These are phyloP conservation scores for Podaxis rugospora DNA, from an alignment of 768 basidiomycete species.

Conservation along the genomic window DNA sequence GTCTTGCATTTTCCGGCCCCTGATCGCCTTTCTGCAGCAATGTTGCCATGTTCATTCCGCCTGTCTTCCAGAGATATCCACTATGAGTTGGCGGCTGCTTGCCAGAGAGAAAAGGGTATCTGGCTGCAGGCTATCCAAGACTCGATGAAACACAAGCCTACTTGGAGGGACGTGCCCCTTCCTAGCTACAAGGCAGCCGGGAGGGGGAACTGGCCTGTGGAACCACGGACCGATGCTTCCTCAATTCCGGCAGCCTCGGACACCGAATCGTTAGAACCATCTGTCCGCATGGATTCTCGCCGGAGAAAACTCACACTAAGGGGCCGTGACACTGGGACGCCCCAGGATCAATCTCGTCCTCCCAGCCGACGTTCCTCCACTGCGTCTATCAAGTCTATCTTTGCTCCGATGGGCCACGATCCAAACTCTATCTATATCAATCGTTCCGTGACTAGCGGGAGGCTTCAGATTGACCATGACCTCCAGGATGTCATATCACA, in stretches of 20 bases:
- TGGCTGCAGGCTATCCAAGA: conserved; percentile 74
- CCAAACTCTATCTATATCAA: conserved; percentile 59
- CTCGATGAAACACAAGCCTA: conserved; percentile 37
- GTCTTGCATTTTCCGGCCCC: neutral
- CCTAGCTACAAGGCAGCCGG: conserved; percentile 54
- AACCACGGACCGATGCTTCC: conserved; percentile 32
- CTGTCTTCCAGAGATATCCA: conserved; percentile 64
- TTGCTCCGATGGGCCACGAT: conserved; percentile 47
- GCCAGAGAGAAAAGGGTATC: conserved; percentile 77
- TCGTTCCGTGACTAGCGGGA: conserved; percentile 60
- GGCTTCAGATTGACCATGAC: conserved; percentile 70
- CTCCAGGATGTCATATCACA: conserved; percentile 81
- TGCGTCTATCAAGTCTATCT: conserved; percentile 59
- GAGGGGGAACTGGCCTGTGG: conserved; percentile 34
- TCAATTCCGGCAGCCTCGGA: conserved; percentile 24
- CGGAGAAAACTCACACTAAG: conserved; percentile 22
- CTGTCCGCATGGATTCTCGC: conserved; percentile 27
- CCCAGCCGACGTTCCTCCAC: conserved; percentile 59
- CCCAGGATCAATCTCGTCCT: conserved; percentile 21
- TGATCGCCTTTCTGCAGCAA: conserved; percentile 39
- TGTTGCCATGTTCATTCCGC: conserved; percentile 79
- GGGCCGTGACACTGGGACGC: conserved; percentile 21
- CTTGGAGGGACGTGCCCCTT: conserved; percentile 58
- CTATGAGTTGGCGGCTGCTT: conserved; percentile 85
- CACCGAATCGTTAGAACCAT: conserved; percentile 30